phyloP scores from a whole-genome alignment of 768 basidiomycete species.

The Naganishia kalamii region DNA sequence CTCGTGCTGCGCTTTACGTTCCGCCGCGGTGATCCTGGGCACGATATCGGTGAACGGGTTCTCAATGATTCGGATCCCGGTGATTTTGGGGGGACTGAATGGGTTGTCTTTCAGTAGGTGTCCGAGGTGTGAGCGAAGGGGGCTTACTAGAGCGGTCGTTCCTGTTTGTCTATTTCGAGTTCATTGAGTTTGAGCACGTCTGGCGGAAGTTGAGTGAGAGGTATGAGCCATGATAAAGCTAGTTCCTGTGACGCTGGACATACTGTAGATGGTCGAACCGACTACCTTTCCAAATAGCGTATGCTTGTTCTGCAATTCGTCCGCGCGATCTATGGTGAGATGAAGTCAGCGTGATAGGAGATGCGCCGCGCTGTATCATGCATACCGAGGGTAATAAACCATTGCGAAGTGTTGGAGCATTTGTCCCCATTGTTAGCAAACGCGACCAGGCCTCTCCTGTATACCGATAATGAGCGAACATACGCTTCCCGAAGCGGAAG shows the following conservation, averaged over 20 bases:
- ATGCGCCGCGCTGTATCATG: neutral
- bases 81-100: conserved; percentile 81
- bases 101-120: neutral
- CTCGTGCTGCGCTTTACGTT: conserved; percentile 73
- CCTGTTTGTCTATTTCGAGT: conserved; percentile 52
- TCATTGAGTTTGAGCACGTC: conserved; percentile 89
- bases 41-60: conserved; percentile 94
- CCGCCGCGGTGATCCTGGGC: conserved; percentile 90
- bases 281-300: conserved; percentile 77
- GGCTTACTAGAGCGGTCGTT: conserved; percentile 51
- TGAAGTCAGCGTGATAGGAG: neutral
- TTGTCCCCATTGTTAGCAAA: conserved; percentile 88
- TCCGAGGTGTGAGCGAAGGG: neutral
- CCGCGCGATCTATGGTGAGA: conserved; percentile 66
- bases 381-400: conserved; percentile 83
- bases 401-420: conserved; percentile 89
- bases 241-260: conserved; percentile 16
- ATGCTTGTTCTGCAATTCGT: conserved; percentile 88
- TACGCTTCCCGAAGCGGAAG: neutral
- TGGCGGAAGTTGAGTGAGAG: conserved; percentile 40
- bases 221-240: neutral
- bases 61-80: conserved; percentile 71
- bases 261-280: conserved; percentile 45
- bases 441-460: conserved; percentile 76
- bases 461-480: neutral